These are phyloP conservation scores for Colletotrichum orchidophilum DNA, from an alignment of 2,329 filamentous ascomycete species.

Conservation along the genomic window DNA sequence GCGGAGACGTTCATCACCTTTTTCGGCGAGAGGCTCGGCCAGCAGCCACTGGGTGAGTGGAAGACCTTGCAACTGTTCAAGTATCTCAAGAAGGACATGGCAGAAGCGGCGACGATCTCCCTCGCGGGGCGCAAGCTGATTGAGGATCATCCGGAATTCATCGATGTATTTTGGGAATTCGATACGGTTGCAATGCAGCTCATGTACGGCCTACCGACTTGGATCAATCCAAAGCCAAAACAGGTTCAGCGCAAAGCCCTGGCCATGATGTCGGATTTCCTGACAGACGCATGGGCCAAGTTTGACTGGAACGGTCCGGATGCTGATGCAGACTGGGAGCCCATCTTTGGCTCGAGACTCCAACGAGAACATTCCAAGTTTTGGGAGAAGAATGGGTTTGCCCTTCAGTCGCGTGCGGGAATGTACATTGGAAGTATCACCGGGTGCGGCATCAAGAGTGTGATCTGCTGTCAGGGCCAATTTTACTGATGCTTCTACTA, in stretches of 20 bases:
- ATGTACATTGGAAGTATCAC: slow-evolving; percentile 2
- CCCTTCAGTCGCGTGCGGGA: slow-evolving; percentile 25
- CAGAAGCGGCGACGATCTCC: slow-evolving; percentile 33
- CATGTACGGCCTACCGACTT: slow-evolving; percentile 36
- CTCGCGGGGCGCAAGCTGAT: slow-evolving; percentile 38
- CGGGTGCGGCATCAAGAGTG: neutral
- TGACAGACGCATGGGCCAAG: slow-evolving; percentile 17
- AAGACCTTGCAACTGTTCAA: slow-evolving; percentile 32
- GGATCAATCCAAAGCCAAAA: slow-evolving; percentile 34
- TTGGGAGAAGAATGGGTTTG: slow-evolving; percentile 34
- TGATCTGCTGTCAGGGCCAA: too few species aligned
- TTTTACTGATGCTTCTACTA: neutral
- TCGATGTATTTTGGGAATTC: slow-evolving; percentile 39
- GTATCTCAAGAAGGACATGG: slow-evolving; percentile 36
- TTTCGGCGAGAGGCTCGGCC: slow-evolving; percentile 29
- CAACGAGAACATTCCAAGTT: slow-evolving; percentile 35
- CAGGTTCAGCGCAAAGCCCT: slow-evolving; percentile 27
- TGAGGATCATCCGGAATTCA: slow-evolving; percentile 38
- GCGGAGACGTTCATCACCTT: slow-evolving; percentile 27
- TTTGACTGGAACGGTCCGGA: slow-evolving; percentile 35
- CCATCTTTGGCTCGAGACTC: slow-evolving; percentile 39
- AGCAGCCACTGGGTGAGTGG: slow-evolving; percentile 31
- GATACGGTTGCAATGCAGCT: slow-evolving; percentile 36
- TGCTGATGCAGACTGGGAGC: slow-evolving; percentile 40
- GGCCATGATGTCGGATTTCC: slow-evolving; percentile 18